Evolutionary conservation across 495 filamentous ascomycete genomes (phyloP).

Genomic region (Aspergillus ellipticus): DNA sequence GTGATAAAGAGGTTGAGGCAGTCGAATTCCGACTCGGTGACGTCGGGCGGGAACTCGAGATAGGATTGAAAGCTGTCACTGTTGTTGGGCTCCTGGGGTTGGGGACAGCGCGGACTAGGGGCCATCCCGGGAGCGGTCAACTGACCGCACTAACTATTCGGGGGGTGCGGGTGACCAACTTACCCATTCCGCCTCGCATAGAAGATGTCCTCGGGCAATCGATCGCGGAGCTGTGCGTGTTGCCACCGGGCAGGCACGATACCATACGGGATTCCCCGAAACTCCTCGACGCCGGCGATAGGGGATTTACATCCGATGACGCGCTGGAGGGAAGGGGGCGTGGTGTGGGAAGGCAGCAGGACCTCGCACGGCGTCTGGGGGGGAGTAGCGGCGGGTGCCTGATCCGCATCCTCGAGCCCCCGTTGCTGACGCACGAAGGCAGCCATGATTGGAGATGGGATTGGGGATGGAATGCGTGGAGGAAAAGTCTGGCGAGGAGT

Average conservation of each 20-base stretch:
- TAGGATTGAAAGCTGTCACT: conserved; percentile 3
- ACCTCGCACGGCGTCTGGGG: neutral
- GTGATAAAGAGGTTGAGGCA: conserved; percentile 8
- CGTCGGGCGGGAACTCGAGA: neutral
- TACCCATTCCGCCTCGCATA: neutral
- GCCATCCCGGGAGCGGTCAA: no score
- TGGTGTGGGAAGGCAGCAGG: neutral
- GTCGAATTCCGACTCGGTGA: neutral
- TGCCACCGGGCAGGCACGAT: conserved; percentile 4
- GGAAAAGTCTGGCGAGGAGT: neutral
- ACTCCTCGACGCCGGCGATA: conserved; percentile 4
- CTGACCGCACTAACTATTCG: no score
- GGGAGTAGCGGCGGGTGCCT: no score
- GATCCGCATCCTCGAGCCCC: neutral
- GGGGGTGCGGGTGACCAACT: neutral
- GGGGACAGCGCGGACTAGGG: conserved; percentile 1
- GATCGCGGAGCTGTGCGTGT: conserved; percentile 2
- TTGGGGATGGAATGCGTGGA: neutral
- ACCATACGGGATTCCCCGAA: conserved; percentile 6
- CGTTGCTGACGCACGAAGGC: neutral
- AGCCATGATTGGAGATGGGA: neutral
- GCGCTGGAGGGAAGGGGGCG: neutral
- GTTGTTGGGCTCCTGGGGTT: neutral
- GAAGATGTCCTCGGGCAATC: conserved; percentile 1
- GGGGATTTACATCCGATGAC: neutral